Evolutionary conservation across 164 flowering plant genomes (phyloP).

Genomic region (Nelumbo lutea): DNA sequence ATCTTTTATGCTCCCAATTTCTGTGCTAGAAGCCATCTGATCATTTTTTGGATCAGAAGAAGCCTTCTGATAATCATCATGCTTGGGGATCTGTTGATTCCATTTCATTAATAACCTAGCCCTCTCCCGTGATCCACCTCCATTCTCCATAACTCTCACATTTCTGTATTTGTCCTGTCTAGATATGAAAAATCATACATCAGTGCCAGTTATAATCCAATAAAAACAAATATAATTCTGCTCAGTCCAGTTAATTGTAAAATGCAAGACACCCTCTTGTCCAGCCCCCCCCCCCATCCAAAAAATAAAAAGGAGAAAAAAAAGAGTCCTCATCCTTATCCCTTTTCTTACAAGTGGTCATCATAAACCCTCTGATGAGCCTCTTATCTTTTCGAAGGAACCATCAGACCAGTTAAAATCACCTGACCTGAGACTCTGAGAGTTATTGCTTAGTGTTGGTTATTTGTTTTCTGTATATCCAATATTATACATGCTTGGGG

Average conservation of each 20-base stretch:
- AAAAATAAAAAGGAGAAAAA: neutral
- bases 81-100: conserved; percentile 34
- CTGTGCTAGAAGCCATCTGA: conserved; percentile 21
- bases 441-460: too few relatives aligned
- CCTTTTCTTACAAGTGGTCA: too few relatives aligned
- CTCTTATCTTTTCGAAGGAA: too few relatives aligned
- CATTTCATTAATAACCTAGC: conserved; percentile 65
- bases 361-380: too few relatives aligned
- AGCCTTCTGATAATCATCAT: conserved; percentile 39
- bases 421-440: too few relatives aligned
- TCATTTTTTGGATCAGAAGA: neutral
- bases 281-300: neutral
- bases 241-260: neutral
- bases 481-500: too few relatives aligned
- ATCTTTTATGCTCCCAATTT: conserved; percentile 45
- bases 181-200: neutral
- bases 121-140: conserved; percentile 81
- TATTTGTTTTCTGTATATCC: too few relatives aligned
- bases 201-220: neutral
- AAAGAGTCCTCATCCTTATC: too few relatives aligned
- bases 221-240: too few relatives aligned
- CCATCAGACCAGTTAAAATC: too few relatives aligned
- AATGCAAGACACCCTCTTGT: neutral
- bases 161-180: conserved; percentile 93
- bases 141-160: conserved; percentile 89